Base-by-base conservation (phyloP, 805 yeast genomes). In the Starmerella gropengiesseri region DNA sequence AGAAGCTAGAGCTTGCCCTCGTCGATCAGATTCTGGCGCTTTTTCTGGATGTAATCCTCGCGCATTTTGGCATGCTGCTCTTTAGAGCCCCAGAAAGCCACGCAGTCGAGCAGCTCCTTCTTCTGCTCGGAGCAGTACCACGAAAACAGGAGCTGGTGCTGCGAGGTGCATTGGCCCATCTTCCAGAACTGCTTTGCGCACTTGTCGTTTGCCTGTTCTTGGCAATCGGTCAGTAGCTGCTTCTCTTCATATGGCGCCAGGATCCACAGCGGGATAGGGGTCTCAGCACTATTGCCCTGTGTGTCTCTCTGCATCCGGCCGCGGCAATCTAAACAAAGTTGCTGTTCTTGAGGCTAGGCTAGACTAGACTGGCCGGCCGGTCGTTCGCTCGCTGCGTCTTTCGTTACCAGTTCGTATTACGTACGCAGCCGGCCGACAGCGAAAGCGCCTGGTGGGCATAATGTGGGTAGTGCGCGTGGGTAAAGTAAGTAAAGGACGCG, bases 171-270 rank as follows among this genome's bases (percentile, higher is more conserved):
- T 26, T 45, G 43, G 31, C 62, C 64, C 51, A 62, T 58, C 32
- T 43, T 49, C 34, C 47, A 33, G 41, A 61, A 59, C 47, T 49
- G 52, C 22, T 47, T 43, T 19, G 57, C 56, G 43, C 66, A 61
- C 31, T 48, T 53, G 31, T 51, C 42, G 36, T 60, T 54, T 13
- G 64, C 54, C 45, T 50, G 60, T 27, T 56, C 59, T 41, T 61
- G 65, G 35, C 56, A 51, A 37, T 56, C 53, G 27, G 55, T 50
- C 6, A 61, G 53, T 30, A 62, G 52, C 44, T 53, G 59, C 49
- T 57, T 60, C 42, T 62, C 66, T 34, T 62, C 66, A 46, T 57
- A 45, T 3, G 66, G 66, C 7, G 66, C 60, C 30, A 62, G 50
- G 38, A 62, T 55, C 66, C 66, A 62, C n/a, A 57, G 52, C 3